Base-by-base conservation (phyloP, 345 rosid genomes). In the Linum tenue region DNA sequence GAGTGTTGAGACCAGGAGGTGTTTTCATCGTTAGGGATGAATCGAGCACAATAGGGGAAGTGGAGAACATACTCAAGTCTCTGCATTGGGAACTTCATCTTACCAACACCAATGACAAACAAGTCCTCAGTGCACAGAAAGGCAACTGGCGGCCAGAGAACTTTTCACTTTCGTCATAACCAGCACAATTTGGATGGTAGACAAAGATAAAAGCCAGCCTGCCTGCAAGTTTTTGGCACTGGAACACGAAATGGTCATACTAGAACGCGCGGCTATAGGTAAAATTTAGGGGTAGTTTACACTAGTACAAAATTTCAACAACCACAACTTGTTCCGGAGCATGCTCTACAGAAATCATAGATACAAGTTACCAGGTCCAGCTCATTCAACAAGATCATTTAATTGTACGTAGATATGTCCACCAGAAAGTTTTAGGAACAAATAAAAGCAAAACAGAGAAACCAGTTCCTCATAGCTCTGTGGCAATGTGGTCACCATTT, bases 1-100 rank as follows among this genome's bases (percentile, higher is more conserved):
- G 99, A 72, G 83, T 94, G 22, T 83, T 88, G 5, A 76, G 97
- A 80, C 99, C 99, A 37, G 97, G 96, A 70, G 99, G 95, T 17
- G 86, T 84, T 71, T 50, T 86, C 56, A 86, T 94, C 40, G 84
- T 86, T 39, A 85, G 92, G 2, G 95, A 88, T 7, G 87, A 85
- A 67, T 77, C 92, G 0, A 67, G 67, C 5, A 79, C 79, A 40
- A 81, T 90, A 48, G 80, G 85, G 53, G 97, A 94, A 75, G 83
- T 88, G 4, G 91, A 86, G 73, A 86, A 78, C 73, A 69, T 94
- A 75, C 69, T 90, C 75, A 88, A 86, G 80, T 88, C 95, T 57
- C 63, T 94, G 60, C 77, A 79, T 44, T 86, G 96, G 99, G 90
- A 88, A 71, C 87, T 94, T 78, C 89, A 81, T 68, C 70, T 86